Evolutionary conservation across 768 basidiomycete genomes (phyloP), one percentile per base, ranked within the genome.

Genomic region (Kwoniella europaea): DNA sequence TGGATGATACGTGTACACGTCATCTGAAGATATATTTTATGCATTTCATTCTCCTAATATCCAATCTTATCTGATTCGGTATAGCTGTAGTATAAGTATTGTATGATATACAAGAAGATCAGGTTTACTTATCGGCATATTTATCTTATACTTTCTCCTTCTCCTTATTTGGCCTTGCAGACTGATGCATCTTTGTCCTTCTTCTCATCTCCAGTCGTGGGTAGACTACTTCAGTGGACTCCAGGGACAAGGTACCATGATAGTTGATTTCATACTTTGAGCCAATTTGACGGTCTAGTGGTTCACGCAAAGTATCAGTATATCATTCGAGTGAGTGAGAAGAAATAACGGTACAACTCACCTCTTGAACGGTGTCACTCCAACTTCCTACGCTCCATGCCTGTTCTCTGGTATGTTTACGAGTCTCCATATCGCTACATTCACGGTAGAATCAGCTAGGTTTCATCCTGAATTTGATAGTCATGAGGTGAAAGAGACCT

Each of bases 311-410:
- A 35, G 6, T 9, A 35, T 35, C 35, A 35, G 35, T 35, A 35
- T 35, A 7, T 7, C 35, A 35, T 35, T 35, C 7, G 35, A 35
- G 6, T 35, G 35, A 35, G 35, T 35, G 35, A 35, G 35, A 35
- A 0, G 6, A 35, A 7, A 35, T 1, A 46, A 13, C 61, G 35
- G 55, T 7, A 22, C 1, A 42, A 75, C 86, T 73, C 74, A 90
- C 94, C 90, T 95, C 93, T 71, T 90, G 90, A 43, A 96, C 94
- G 0, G 94, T 96, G 83, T 92, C 92, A 55, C 92, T 91, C 96
- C 96, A 99, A 4, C 93, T 94, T 71, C 95, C 93, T 75, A 93
- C 87, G 78, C 92, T 88, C 96, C 96, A 99, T 24, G 94, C 94
- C 82, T 90, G 88, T 83, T 96, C 92, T 53, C 96, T 88, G 54